Percentiles rank a stretch among this genome's conserved stretches.
phyloP scores from a whole-genome alignment of 768 basidiomycete species.

The Chalciporus chontae region DNA sequence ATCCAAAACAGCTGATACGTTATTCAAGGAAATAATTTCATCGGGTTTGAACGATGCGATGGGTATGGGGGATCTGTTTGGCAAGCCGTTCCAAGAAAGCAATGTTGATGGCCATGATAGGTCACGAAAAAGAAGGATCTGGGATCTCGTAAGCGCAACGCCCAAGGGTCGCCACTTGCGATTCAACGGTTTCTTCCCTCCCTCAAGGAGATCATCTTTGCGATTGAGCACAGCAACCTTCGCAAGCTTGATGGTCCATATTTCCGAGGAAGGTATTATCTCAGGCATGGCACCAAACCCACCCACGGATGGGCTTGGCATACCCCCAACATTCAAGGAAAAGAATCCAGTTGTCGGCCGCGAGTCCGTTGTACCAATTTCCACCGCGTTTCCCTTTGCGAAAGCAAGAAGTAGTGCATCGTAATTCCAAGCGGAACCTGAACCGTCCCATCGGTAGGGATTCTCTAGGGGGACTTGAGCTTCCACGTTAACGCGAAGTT shows the following conservation, averaged over 20 bases:
- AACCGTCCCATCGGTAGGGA: constrained; percentile 69
- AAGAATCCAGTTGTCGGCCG: constrained; percentile 42
- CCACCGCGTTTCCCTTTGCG: constrained; percentile 53
- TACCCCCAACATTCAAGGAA: constrained; percentile 36
- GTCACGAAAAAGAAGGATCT: constrained; percentile 88
- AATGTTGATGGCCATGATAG: constrained; percentile 49
- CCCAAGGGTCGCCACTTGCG: constrained; percentile 89
- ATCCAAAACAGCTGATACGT: constrained; percentile 80
- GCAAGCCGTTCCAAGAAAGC: constrained; percentile 39
- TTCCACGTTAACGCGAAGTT: constrained; percentile 66
- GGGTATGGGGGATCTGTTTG: constrained; percentile 37
- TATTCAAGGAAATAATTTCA: constrained; percentile 75
- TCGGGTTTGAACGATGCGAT: constrained; percentile 66
- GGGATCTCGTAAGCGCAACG: constrained; percentile 84
- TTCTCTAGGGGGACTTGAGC: constrained; percentile 53
- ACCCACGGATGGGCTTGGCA: constrained; percentile 28
- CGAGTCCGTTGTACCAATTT: constrained; percentile 45
- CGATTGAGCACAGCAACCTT: constrained; percentile 80
- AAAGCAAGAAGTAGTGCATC: constrained; percentile 64
- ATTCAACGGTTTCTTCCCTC: constrained; percentile 69
- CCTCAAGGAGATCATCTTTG: constrained; percentile 75
- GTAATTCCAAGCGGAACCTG: constrained; percentile 63
- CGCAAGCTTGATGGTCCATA: constrained; percentile 60
- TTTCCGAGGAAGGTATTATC: constrained; percentile 27
- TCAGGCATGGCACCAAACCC: constrained; percentile 26